Base-by-base conservation (phyloP, 2,329 filamentous ascomycete genomes). In the Fusarium humuli region DNA sequence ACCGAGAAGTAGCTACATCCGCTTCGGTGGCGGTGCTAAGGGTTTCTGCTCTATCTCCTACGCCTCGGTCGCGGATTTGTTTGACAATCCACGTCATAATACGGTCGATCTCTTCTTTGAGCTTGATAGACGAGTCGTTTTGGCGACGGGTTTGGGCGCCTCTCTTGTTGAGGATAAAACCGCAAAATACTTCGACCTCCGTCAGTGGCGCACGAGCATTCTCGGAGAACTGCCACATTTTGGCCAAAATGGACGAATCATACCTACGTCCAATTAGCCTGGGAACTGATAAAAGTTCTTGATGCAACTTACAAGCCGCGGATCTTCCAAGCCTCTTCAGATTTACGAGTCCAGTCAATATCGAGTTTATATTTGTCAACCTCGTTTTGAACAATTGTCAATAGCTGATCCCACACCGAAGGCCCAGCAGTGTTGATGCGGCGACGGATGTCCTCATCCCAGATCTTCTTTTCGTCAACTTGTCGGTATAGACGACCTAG, bases 391-490 rank as follows among this genome's bases (percentile, higher is more conserved):
- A 80, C 70, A 14, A 67, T 69, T 0, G 40, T 53, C 5, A 83
- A 55, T 2, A 88, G 63, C 9, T 80, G 75, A 5, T 82, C 77
- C 84, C 85, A 87, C 4, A 88, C 79, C 0, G 81, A 79, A 1
- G 73, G 61, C 0, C 79, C 78, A 3, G 49, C 62, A 13, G 52
- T 72, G 10, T 69, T 72, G 6, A 77, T 67, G 1, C 52, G 70
- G 16, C 76, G 74, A 46, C 77, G 81, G 41, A 86, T 83, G 18
- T 89, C 79, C 7, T 85, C 77, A 11, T 79, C 72, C 82, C 90
- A 91, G 45, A 94, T 91, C 55, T 85, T 84, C 47, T 84, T 83
- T 77, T 96, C 93, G 71, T 97, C 88, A 13, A 97, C 90, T 0
- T 84, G 86, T 3, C 92, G 88, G 75, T 92, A 96, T 0, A 97